Evolutionary conservation across 768 basidiomycete species (phyloP), one percentile per base, ranked within the genome.

Genomic region (Coprinopsis strossmayeri): DNA sequence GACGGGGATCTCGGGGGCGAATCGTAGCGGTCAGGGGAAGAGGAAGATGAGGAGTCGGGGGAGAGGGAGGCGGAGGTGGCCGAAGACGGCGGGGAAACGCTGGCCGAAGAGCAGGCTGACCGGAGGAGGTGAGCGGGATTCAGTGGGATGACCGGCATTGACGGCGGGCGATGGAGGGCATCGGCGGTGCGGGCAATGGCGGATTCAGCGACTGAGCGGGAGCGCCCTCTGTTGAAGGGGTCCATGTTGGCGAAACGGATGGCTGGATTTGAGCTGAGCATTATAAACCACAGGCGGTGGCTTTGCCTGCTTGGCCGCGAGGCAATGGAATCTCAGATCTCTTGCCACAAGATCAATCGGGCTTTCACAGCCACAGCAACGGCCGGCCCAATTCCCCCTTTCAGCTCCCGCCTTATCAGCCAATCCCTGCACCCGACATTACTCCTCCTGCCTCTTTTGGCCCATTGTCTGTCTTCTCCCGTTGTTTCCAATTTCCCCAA

Each of bases 101-200:
- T 45, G 43, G 17, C 25, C 27, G 43, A 27, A 45, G 57, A 55
- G 49, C 57, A 60, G 49, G 61, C 55, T 50, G 59, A 58, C 51
- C 56, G 45, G 39, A 59, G 48, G 24, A 59, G 25, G 45, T 47
- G 54, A 26, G 53, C 46, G 40, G 60, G 46, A 30, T 54, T 54
- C 35, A 60, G 49, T 1, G 62, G 62, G 17, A 63, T 46, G 45
- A 50, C 42, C 26, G 55, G 45, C 30, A 49, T 47, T 42, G 45
- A 35, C 12, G 43, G 45, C 42, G 35, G 21, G 45, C 60, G 53
- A 25, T 72, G 67, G 44, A 21, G 70, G 66, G 44, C 69, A 5
- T 70, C 70, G 0, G 73, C 72, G 18, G 63, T 63, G 45, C 74
- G 53, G 0, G 72, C 74, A 18, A 73, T 55, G 1, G 77, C 74